These are phyloP conservation scores for Xylaria sp. DNA, from an alignment of 495 filamentous ascomycete genomes.

Conservation along the genomic window DNA sequence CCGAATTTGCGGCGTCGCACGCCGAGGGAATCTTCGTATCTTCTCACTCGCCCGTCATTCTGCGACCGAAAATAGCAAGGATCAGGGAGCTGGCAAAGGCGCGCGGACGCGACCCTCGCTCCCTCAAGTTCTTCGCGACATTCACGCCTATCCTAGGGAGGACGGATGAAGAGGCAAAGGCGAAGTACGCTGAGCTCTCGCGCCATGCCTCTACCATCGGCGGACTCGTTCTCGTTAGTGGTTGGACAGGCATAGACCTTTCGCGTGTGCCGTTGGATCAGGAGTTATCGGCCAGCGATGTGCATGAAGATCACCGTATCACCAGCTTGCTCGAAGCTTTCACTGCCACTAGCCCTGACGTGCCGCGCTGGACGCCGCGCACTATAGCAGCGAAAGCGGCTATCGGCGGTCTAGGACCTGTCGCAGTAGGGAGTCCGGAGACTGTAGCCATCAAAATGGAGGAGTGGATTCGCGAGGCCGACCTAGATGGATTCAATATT, in stretches of 20 bases:
- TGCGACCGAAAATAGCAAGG: constrained; percentile 60
- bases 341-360: constrained; percentile 56
- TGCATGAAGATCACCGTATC: constrained; percentile 59
- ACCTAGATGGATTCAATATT: constrained; percentile 71
- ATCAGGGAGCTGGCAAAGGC: constrained; percentile 62
- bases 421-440: constrained; percentile 60
- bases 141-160: constrained; percentile 64
- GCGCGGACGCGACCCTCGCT: constrained; percentile 41
- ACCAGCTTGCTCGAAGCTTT: constrained; percentile 59
- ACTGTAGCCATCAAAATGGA: constrained; percentile 68
- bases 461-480: constrained; percentile 65
- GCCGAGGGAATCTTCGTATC: constrained; percentile 72
- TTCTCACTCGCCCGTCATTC: constrained; percentile 57
- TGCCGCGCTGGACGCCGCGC: constrained; percentile 60
- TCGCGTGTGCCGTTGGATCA: constrained; percentile 63
- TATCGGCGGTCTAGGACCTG: constrained; percentile 63
- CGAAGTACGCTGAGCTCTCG: constrained; percentile 59
- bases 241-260: constrained; percentile 70
- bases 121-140: constrained; percentile 66
- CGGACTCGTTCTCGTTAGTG: constrained; percentile 65
- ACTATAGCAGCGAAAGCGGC: constrained; percentile 63
- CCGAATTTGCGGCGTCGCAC: constrained; percentile 64
- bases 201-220: constrained; percentile 61
- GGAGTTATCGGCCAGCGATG: constrained; percentile 60
- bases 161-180: constrained; percentile 63